phyloP scores from a whole-genome alignment of 1,284 basidiomycete genomes.

The Ustilago vetiveriae region DNA sequence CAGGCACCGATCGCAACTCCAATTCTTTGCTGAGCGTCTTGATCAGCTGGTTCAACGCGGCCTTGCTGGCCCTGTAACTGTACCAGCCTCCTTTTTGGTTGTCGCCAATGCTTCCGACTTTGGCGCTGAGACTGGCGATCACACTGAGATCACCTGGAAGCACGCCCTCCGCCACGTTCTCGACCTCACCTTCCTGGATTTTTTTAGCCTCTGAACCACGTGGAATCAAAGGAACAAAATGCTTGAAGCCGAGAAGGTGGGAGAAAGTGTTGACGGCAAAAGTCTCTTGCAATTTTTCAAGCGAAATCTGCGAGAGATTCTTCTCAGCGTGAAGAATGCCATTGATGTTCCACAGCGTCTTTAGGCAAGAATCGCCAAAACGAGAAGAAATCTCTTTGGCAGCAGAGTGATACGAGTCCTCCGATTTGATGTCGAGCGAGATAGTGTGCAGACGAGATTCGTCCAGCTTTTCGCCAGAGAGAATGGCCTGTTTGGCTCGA shows the following conservation, averaged over 20 bases:
- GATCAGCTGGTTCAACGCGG: constrained; percentile 78
- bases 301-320: constrained; percentile 72
- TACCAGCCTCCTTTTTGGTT: constrained; percentile 77
- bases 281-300: constrained; percentile 69
- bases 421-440: constrained; percentile 68
- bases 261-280: constrained; percentile 70
- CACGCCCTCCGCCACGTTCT: constrained; percentile 59
- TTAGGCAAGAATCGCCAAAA: constrained; percentile 67
- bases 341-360: constrained; percentile 69
- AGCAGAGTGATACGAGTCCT: constrained; percentile 67
- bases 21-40: constrained; percentile 77
- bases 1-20: constrained; percentile 71
- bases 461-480: constrained; percentile 45
- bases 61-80: constrained; percentile 78
- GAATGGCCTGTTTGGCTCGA: constrained; percentile 63
- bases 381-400: constrained; percentile 67
- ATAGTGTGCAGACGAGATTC: constrained; percentile 67
- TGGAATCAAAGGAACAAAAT: constrained; percentile 70
- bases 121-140: constrained; percentile 71
- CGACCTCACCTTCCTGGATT: constrained; percentile 48
- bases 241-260: constrained; percentile 70
- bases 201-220: constrained; percentile 39
- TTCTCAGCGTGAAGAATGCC: constrained; percentile 73
- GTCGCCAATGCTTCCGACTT: constrained; percentile 75
- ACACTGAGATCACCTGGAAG: constrained; percentile 65